These are phyloP conservation scores for Saturnispora quitensis DNA, from an alignment of 805 yeast genomes.

Conservation along the genomic window DNA sequence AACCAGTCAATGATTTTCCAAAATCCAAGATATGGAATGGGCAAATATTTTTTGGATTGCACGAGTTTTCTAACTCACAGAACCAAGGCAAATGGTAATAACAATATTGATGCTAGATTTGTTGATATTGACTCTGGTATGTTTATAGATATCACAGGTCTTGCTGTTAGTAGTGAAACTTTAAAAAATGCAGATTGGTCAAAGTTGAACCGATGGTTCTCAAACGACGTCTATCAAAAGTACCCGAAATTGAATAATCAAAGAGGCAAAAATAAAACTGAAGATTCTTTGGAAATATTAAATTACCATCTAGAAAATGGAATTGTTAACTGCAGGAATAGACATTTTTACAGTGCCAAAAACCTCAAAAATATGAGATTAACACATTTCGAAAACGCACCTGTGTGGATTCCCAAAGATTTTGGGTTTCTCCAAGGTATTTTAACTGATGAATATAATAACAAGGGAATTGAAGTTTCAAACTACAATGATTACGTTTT, in stretches of 20 bases:
- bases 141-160: constrained; percentile 64
- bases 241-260: background rate
- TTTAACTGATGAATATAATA: constrained; percentile 7
- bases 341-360: constrained; percentile 41
- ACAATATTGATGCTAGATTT: constrained; percentile 64
- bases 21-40: constrained; percentile 24
- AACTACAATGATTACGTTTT: constrained; percentile 7
- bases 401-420: constrained; percentile 42
- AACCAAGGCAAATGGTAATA: constrained; percentile 44
- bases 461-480: background rate
- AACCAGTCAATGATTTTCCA: constrained; percentile 38
- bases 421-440: background rate
- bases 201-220: background rate
- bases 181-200: constrained; percentile 2
- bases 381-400: constrained; percentile 51
- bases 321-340: constrained; percentile 47
- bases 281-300: background rate
- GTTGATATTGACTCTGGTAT: constrained; percentile 62
- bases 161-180: constrained; percentile 35
- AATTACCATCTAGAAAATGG: constrained; percentile 5
- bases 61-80: constrained; percentile 39
- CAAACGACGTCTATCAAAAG: background rate
- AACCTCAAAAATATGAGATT: constrained; percentile 45
- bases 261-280: background rate
- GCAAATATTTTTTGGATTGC: constrained; percentile 26